These are phyloP conservation scores for Amphichorda felina DNA, from an alignment of 2,329 filamentous ascomycete genomes.

Conservation along the genomic window DNA sequence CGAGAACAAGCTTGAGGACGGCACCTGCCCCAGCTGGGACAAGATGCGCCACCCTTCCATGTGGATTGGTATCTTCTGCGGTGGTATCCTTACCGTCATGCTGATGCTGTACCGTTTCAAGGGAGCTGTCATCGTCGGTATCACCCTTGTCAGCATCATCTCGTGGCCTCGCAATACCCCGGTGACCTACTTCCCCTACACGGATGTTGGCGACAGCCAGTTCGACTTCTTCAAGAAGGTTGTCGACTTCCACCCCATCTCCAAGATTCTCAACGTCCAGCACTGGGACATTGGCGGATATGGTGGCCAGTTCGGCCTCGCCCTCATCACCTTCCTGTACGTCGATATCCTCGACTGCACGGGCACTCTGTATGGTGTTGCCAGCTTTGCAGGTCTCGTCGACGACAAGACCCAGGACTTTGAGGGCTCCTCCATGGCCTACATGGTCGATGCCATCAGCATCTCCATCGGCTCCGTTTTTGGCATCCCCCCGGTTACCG, in stretches of 20 bases:
- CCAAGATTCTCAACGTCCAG: conserved; percentile 56
- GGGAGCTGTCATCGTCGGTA: conserved; percentile 75
- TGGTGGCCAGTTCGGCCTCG: conserved; percentile 67
- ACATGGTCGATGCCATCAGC: conserved; percentile 66
- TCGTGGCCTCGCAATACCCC: conserved; percentile 71
- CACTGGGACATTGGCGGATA: conserved; percentile 60
- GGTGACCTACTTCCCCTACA: conserved; percentile 75
- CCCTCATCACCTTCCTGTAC: conserved; percentile 80
- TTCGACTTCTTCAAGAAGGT: conserved; percentile 88
- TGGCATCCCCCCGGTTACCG: conserved; percentile 70
- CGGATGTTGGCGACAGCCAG: conserved; percentile 49
- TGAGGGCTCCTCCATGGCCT: conserved; percentile 72
- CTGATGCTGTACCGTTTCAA: conserved; percentile 81
- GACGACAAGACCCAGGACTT: conserved; percentile 79
- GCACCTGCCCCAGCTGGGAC: conserved; percentile 46
- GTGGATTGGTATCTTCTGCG: conserved; percentile 85
- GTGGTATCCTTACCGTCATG: conserved; percentile 67
- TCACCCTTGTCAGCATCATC: conserved; percentile 74
- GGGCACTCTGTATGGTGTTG: conserved; percentile 83
- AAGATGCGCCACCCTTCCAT: conserved; percentile 78
- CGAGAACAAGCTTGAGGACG: conserved; percentile 26
- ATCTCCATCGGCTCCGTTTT: conserved; percentile 74
- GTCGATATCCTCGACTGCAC: conserved; percentile 84
- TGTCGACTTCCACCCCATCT: conserved; percentile 71
- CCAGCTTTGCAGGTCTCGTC: conserved; percentile 67